Conservation (phyloP, 73 alveolate genomes). For the Uronychia binucleata region DNA sequence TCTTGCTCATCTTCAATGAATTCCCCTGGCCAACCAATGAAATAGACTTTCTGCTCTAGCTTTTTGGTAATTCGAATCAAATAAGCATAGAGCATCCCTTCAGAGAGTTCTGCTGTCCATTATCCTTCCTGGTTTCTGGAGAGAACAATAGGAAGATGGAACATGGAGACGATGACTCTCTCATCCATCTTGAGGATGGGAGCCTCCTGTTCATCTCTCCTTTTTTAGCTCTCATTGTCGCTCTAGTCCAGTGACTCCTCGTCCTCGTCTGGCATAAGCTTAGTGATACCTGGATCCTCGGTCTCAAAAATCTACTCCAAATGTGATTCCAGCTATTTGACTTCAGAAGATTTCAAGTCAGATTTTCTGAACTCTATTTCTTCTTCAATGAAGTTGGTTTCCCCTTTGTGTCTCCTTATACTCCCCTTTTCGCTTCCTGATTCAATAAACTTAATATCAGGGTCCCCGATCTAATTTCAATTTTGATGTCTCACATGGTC, state of each 20-base stretch:
- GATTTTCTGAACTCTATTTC: no score
- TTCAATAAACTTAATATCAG: no score
- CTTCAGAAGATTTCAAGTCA: no score
- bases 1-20: conserved; percentile 31
- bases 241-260: background rate
- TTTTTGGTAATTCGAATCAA: background rate
- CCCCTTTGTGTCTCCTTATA: no score
- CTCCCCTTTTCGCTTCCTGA: no score
- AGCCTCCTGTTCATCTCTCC: background rate
- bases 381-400: no score
- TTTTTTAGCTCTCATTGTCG: background rate
- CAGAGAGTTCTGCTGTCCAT: background rate
- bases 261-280: background rate
- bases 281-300: background rate
- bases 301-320: background rate
- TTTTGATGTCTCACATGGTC: background rate
- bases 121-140: background rate
- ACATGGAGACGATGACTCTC: background rate
- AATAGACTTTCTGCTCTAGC: background rate
- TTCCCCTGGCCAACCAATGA: conserved; percentile 63
- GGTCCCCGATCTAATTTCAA: no score
- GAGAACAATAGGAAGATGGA: background rate
- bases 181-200: background rate
- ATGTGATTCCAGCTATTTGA: no score
- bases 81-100: background rate